Conservation (phyloP, 2,329 filamentous ascomycete species). For the Alternaria tenuissima region DNA sequence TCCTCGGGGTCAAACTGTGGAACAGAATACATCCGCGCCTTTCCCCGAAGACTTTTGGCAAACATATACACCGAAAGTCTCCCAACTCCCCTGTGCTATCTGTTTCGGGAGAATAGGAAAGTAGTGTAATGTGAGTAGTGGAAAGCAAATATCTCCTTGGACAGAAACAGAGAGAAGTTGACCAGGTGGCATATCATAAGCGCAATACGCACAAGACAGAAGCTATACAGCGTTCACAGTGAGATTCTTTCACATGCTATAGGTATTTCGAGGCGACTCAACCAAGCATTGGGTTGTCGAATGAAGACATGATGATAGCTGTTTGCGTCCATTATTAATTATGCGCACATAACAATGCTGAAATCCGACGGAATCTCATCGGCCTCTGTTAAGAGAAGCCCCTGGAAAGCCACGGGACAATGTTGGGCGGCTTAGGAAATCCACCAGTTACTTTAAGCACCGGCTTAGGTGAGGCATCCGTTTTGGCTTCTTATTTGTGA, state of each 20-base stretch:
- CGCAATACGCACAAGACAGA: not conserved
- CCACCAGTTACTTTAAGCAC: fast-evolving
- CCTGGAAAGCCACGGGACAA: not conserved
- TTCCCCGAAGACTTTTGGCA: not conserved
- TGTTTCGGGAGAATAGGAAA: fast-evolving
- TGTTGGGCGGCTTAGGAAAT: fast-evolving
- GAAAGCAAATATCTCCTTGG: not conserved
- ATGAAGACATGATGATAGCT: not conserved
- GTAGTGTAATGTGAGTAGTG: fast-evolving
- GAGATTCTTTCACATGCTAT: fast-evolving
- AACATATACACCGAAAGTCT: fast-evolving
- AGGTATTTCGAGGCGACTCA: not conserved
- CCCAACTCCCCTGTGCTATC: not conserved
- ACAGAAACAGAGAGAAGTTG: not conserved
- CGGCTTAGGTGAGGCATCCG: not conserved
- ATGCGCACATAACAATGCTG: not conserved
- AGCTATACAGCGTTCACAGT: not conserved
- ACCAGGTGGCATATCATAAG: not conserved
- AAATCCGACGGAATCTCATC: not conserved
- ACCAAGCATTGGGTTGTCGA: not conserved
- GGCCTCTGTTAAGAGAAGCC: not conserved
- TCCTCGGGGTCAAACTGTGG: not conserved
- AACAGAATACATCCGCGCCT: not conserved
- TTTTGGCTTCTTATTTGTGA: not conserved
- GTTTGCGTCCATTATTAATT: not conserved